Evolutionary conservation across 495 filamentous ascomycete genomes (phyloP).

Genomic region (Lophium mytilinum): DNA sequence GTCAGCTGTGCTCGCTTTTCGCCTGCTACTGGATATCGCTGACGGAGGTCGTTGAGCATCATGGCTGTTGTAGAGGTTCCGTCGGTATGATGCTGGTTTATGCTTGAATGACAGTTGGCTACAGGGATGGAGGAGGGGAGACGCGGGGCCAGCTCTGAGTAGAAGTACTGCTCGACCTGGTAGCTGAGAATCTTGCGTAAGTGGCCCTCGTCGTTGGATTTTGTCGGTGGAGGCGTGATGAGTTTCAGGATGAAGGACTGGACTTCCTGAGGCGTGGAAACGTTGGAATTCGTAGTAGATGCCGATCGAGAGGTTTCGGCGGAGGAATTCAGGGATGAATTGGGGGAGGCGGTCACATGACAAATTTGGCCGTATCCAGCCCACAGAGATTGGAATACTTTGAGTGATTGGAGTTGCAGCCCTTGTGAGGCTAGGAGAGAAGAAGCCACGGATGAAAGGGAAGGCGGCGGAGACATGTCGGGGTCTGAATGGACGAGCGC

Average conservation of each 20-base stretch:
- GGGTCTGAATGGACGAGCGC: not conserved
- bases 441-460: constrained; percentile 4
- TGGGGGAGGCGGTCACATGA: constrained; percentile 30
- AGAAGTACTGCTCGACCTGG: constrained; percentile 42
- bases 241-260: constrained; percentile 37
- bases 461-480: constrained; percentile 7
- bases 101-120: constrained; percentile 28
- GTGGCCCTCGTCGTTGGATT: constrained; percentile 34
- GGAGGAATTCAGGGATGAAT: constrained; percentile 4
- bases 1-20: constrained; percentile 1
- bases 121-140: constrained; percentile 27
- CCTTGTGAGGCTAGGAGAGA: constrained; percentile 9
- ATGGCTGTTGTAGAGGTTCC: constrained; percentile 24
- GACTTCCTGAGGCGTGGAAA: constrained; percentile 6
- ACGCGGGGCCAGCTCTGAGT: constrained; percentile 29
- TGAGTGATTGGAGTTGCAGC: constrained; percentile 11
- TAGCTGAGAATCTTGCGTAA: constrained; percentile 43
- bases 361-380: constrained; percentile 41
- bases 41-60: constrained; percentile 31
- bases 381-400: constrained; percentile 32
- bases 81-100: constrained; percentile 21
- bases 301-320: constrained; percentile 3
- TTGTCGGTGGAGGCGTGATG: constrained; percentile 27
- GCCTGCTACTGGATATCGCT: constrained; percentile 11
- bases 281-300: constrained; percentile 6